Conservation (phyloP, 2,329 filamentous ascomycete species). For the Claviceps sp. region DNA sequence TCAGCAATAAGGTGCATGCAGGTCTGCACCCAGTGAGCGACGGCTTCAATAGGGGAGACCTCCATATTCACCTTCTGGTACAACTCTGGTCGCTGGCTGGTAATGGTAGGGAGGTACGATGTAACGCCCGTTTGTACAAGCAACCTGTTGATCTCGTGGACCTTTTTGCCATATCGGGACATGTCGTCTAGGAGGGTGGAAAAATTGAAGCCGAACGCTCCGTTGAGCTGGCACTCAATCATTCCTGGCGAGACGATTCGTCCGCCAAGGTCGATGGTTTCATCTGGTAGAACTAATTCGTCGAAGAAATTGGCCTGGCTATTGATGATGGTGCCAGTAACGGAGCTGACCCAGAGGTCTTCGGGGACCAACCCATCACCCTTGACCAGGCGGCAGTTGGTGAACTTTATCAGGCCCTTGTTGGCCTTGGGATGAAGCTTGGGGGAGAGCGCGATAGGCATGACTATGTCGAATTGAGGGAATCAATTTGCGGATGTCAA, state of each 20-base stretch:
- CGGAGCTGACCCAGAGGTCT: conserved; percentile 80
- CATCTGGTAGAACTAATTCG: conserved; percentile 54
- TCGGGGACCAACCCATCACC: conserved; percentile 54
- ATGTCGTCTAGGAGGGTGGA: conserved; percentile 60
- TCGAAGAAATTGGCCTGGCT: conserved; percentile 57
- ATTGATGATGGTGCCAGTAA: conserved; percentile 68
- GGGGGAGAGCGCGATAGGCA: conserved; percentile 34
- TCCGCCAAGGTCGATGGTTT: conserved; percentile 65
- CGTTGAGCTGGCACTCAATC: conserved; percentile 87
- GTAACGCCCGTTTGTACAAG: conserved; percentile 74
- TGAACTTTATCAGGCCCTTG: conserved; percentile 67
- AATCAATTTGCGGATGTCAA: background rate
- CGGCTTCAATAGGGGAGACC: conserved; percentile 2
- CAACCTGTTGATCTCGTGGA: conserved; percentile 56
- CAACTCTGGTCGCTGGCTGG: conserved; percentile 65
- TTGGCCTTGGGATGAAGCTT: conserved; percentile 16
- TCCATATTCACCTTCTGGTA: conserved; percentile 52
- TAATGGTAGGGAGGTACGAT: conserved; percentile 74
- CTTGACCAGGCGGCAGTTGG: conserved; percentile 69
- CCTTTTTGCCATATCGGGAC: conserved; percentile 56
- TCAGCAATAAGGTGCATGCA: background rate
- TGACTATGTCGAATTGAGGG: conserved; percentile 14
- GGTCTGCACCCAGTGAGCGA: background rate
- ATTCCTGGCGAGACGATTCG: conserved; percentile 76
- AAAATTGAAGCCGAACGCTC: conserved; percentile 87